Conservation (phyloP, 2,329 filamentous ascomycete species). For the Fusarium dimerum region DNA sequence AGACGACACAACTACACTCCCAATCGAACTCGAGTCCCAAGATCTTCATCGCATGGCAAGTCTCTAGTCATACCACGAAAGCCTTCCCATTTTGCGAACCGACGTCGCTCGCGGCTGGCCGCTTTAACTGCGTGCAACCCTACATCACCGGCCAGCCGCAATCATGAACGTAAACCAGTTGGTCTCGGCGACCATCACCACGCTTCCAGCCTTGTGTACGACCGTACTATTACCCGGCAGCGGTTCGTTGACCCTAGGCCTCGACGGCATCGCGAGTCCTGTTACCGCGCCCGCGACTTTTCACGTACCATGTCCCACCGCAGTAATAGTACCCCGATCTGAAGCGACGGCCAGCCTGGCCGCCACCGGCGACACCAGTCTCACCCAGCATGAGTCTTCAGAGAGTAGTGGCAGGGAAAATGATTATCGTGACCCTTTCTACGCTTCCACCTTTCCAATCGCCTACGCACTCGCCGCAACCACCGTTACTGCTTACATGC, state of each 20-base stretch:
- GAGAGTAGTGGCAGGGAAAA: constrained; percentile 48
- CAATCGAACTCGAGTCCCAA: not conserved
- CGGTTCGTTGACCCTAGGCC: constrained; percentile 51
- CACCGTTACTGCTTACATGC: constrained; percentile 86
- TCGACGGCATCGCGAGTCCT: constrained; percentile 54
- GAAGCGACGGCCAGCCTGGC: constrained; percentile 40
- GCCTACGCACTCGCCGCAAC: constrained; percentile 90
- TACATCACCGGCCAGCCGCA: constrained; percentile 26
- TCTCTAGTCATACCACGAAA: constrained; percentile 13
- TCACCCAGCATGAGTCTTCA: constrained; percentile 30
- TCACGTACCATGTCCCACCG: constrained; percentile 34
- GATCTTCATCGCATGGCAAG: constrained; percentile 22
- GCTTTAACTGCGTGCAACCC: constrained; percentile 16
- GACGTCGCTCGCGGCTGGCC: constrained; percentile 30
- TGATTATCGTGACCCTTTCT: constrained; percentile 83
- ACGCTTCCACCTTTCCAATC: constrained; percentile 89
- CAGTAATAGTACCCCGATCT: constrained; percentile 22
- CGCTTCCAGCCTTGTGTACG: constrained; percentile 39
- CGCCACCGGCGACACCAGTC: constrained; percentile 36
- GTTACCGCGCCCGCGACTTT: constrained; percentile 62
- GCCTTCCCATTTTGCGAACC: constrained; percentile 18
- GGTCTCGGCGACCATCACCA: constrained; percentile 30
- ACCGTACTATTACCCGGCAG: constrained; percentile 45
- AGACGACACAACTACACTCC: not conserved
- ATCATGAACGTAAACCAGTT: constrained; percentile 24